Percentiles rank a stretch among this genome's conserved stretches.
Conservation (phyloP, 179 eudicot species). For the Silene coronaria region DNA sequence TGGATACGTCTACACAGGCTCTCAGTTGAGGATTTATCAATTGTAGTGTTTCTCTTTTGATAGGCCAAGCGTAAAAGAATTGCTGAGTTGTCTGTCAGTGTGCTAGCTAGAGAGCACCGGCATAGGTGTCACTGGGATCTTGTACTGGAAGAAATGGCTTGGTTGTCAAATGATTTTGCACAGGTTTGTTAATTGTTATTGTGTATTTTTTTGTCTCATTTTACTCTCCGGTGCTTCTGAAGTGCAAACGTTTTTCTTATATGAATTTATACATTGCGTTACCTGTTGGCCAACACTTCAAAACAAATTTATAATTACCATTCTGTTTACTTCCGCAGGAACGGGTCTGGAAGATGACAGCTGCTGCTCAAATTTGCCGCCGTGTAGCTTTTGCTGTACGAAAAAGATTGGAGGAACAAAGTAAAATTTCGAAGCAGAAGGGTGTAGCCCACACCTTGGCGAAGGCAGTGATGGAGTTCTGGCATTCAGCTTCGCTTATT, state of each 20-base stretch:
- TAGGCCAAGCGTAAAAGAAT: constrained; percentile 84
- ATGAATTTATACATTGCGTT: neutral
- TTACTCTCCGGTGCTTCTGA: constrained; percentile 1
- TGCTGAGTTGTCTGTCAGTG: constrained; percentile 56
- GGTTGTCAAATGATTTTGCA: constrained; percentile 96
- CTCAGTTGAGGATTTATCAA: constrained; percentile 15
- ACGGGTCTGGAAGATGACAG: constrained; percentile 84
- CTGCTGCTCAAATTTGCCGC: constrained; percentile 69
- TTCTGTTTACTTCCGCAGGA: constrained; percentile 41
- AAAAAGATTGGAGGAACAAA: constrained; percentile 49
- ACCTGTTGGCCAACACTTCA: neutral
- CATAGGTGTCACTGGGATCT: constrained; percentile 74
- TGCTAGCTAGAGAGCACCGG: constrained; percentile 35
- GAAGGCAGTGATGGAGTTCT: constrained; percentile 76
- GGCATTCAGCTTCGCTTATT: constrained; percentile 57
- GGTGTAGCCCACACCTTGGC: constrained; percentile 58
- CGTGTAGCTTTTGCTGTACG: constrained; percentile 52
- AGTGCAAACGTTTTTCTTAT: neutral
- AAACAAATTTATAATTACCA: neutral
- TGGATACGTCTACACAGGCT: constrained; percentile 10
- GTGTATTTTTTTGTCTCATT: neutral
- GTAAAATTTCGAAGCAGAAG: constrained; percentile 40
- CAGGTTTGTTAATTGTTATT: constrained; percentile 47
- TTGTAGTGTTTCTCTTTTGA: constrained; percentile 25
- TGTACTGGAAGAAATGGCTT: constrained; percentile 91